phyloP scores from a whole-genome alignment of 2,329 filamentous ascomycete species.

The Aspergillus phoenicis region DNA sequence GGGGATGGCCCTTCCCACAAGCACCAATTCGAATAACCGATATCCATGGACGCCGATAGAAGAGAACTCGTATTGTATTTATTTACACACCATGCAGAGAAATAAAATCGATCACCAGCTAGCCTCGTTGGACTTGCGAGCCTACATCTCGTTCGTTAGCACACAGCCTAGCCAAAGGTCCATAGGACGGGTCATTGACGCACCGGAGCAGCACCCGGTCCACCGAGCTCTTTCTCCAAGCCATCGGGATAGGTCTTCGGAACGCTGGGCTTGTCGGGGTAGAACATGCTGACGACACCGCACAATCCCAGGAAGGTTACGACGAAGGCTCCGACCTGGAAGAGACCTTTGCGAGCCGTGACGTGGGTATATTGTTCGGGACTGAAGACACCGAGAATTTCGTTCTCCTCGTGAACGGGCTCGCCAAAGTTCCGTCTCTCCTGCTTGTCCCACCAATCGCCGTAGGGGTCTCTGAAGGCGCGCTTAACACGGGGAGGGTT shows the following conservation, averaged over 20 bases:
- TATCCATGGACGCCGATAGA: constrained; percentile 34
- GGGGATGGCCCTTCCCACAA: background rate
- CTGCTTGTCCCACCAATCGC: constrained; percentile 95
- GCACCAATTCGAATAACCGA: constrained; percentile 18
- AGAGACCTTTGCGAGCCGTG: constrained; percentile 68
- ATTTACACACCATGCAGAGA: constrained; percentile 40
- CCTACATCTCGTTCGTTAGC: constrained; percentile 27
- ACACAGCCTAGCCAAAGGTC: background rate
- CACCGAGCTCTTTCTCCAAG: constrained; percentile 74
- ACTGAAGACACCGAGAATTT: constrained; percentile 86
- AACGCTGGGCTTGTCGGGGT: constrained; percentile 70
- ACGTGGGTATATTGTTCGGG: constrained; percentile 87
- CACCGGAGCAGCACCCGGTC: constrained; percentile 67
- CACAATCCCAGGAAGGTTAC: constrained; percentile 64
- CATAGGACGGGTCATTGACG: constrained; percentile 38
- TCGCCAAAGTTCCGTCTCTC: constrained; percentile 97
- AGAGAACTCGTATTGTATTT: constrained; percentile 42
- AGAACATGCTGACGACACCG: constrained; percentile 68
- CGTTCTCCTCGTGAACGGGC: constrained; percentile 94
- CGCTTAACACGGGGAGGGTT: constrained; percentile 71
- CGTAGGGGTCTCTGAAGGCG: constrained; percentile 89
- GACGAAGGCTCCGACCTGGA: constrained; percentile 71
- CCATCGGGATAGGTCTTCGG: constrained; percentile 71
- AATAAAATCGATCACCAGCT: constrained; percentile 36
- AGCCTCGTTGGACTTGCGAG: constrained; percentile 43